phyloP scores from a whole-genome alignment of 345 rosid species.

The Citrus medica region DNA sequence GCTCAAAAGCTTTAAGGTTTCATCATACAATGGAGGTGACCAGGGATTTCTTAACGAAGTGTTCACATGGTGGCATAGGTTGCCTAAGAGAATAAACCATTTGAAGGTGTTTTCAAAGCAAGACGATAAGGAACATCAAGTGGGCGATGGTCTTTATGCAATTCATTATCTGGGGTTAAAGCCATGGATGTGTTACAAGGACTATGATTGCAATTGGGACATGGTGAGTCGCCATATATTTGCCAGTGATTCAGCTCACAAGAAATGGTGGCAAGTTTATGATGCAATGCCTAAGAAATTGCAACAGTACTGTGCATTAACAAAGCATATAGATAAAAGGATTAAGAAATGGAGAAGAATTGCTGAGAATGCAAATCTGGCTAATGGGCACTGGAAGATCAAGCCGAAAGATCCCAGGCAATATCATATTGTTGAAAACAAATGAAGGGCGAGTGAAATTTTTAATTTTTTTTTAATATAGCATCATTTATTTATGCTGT shows the following conservation, averaged over 20 bases:
- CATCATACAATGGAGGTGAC: constrained; percentile 82
- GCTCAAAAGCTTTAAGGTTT: constrained; percentile 33
- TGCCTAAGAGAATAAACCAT: constrained; percentile 46
- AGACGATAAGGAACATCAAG: constrained; percentile 6
- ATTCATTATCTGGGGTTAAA: constrained; percentile 76
- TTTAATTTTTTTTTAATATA: too few species aligned
- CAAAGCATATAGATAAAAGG: too few species aligned
- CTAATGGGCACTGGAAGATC: too few species aligned
- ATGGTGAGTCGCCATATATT: not conserved
- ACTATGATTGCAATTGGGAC: constrained; percentile 96
- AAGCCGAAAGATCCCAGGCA: too few species aligned
- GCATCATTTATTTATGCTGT: not conserved
- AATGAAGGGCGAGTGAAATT: too few species aligned
- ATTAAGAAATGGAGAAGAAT: too few species aligned
- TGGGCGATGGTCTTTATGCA: constrained; percentile 23
- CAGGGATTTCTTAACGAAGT: constrained; percentile 81
- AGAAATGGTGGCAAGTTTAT: constrained; percentile 14
- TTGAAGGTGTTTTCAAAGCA: constrained; percentile 35
- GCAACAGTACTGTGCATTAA: too few species aligned
- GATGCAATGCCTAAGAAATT: too few species aligned
- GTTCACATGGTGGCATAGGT: constrained; percentile 91
- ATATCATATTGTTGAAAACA: too few species aligned
- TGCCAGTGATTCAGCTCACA: constrained; percentile 24
- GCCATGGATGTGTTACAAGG: constrained; percentile 92
- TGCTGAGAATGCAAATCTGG: too few species aligned